Conservation (phyloP, 257 asterid species). For the Petunia secreta region DNA sequence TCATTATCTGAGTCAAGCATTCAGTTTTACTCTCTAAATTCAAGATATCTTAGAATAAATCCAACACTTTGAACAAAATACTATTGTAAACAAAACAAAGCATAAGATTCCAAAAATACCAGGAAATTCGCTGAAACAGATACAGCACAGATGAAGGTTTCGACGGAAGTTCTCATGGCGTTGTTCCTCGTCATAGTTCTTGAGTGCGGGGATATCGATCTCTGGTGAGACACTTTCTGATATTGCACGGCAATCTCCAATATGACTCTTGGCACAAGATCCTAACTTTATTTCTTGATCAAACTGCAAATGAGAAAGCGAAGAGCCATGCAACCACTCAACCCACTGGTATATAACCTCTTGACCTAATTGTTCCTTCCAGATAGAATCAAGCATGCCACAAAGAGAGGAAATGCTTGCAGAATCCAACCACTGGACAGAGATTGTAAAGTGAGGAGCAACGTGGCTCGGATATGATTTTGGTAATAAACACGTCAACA, state of each 20-base stretch:
- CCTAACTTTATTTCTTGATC: constrained; percentile 71
- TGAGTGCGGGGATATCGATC: constrained; percentile 66
- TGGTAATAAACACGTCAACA: constrained; percentile 79
- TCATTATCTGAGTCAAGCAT: neutral
- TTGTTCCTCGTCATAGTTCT: constrained; percentile 75
- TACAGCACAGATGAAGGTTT: constrained; percentile 77
- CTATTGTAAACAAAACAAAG: neutral
- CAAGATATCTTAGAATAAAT: neutral
- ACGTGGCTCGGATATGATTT: constrained; percentile 74
- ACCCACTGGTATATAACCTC: constrained; percentile 91
- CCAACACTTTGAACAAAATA: neutral
- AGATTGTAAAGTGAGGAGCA: constrained; percentile 70
- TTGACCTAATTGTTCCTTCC: constrained; percentile 76
- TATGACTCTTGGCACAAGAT: constrained; percentile 46
- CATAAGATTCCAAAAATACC: constrained; percentile 47
- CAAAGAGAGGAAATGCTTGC: constrained; percentile 67
- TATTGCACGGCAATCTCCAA: constrained; percentile 70
- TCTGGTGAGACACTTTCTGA: constrained; percentile 67
- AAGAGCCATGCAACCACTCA: constrained; percentile 70
- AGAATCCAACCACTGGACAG: constrained; percentile 68
- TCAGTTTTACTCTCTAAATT: neutral
- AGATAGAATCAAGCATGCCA: constrained; percentile 70
- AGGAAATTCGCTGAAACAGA: constrained; percentile 71
- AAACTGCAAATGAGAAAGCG: constrained; percentile 75
- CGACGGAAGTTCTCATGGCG: constrained; percentile 63